Percentiles rank a stretch among this genome's conserved stretches.
Evolutionary conservation across 306 rosid genomes (phyloP).

Genomic region (Prunus davidiana): DNA sequence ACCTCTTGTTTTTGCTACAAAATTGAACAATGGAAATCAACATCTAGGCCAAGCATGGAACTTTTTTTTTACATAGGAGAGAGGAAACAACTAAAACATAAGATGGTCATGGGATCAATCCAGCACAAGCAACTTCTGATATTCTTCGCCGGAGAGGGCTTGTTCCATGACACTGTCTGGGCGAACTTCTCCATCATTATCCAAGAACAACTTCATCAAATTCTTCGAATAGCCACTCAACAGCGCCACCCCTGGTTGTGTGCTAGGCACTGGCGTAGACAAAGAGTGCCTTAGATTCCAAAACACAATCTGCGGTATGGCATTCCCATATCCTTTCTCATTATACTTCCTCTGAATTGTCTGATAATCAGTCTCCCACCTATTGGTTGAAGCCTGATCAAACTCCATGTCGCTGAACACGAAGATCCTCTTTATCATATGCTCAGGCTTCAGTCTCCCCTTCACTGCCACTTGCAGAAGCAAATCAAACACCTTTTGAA

Average conservation of each 20-base stretch:
- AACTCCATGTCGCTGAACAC: conserved; percentile 84
- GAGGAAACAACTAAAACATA: neutral
- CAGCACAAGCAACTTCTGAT: conserved; percentile 40
- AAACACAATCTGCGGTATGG: conserved; percentile 65
- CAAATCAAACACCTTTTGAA: conserved; percentile 63
- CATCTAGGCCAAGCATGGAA: neutral
- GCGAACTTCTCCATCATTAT: conserved; percentile 38
- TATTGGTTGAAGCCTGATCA: conserved; percentile 35
- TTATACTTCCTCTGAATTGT: conserved; percentile 45
- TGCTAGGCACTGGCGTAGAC: conserved; percentile 46
- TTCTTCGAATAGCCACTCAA: conserved; percentile 78
- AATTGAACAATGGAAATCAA: neutral
- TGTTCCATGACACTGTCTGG: conserved; percentile 36
- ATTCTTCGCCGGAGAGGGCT: conserved; percentile 50
- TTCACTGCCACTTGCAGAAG: conserved; percentile 53
- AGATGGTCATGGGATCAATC: conserved; percentile 19
- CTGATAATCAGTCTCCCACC: conserved; percentile 71
- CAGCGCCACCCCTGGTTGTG: conserved; percentile 61
- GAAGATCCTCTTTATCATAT: conserved; percentile 61
- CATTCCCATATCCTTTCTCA: conserved; percentile 47
- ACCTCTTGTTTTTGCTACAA: neutral
- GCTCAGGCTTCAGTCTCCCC: conserved; percentile 47
- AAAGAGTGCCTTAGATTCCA: conserved; percentile 63
- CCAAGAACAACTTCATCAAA: conserved; percentile 53
- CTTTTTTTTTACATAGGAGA: neutral